A percentile compares a stretch with the other conserved stretches of the same genome.
Conservation (phyloP, 345 rosid genomes). For the Euphorbia tirucalli region DNA sequence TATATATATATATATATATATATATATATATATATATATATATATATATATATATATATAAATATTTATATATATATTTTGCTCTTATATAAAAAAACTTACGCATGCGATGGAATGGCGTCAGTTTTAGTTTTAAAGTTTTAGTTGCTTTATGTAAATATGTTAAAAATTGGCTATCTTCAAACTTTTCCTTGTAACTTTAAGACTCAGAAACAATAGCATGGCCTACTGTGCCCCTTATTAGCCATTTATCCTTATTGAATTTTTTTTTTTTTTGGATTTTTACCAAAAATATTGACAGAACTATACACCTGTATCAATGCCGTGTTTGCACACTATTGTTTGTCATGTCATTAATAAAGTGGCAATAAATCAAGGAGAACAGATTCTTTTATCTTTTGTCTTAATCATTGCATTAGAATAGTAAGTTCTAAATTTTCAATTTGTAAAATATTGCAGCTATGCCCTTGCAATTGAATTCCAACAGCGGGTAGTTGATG, state of each 20-base stretch:
- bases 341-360: neutral
- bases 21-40: too few relatives aligned
- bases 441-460: conserved; percentile 45
- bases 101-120: neutral
- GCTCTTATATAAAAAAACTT: neutral
- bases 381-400: neutral
- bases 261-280: too few relatives aligned
- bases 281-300: too few relatives aligned
- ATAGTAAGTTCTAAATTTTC: neutral
- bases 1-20: too few relatives aligned
- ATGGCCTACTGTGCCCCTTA: neutral
- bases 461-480: conserved; percentile 71
- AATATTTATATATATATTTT: too few relatives aligned
- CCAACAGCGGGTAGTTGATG: conserved; percentile 70
- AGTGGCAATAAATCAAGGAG: conserved; percentile 4
- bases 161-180: neutral
- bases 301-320: too few relatives aligned
- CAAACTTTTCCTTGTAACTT: neutral
- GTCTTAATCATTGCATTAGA: neutral
- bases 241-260: too few relatives aligned
- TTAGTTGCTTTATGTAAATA: too few relatives aligned
- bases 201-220: neutral
- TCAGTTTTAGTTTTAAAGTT: neutral
- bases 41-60: too few relatives aligned
- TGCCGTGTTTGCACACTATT: neutral